These are phyloP conservation scores for Oryza australiensis DNA, from an alignment of 176 grass and related monocot species.

Conservation along the genomic window DNA sequence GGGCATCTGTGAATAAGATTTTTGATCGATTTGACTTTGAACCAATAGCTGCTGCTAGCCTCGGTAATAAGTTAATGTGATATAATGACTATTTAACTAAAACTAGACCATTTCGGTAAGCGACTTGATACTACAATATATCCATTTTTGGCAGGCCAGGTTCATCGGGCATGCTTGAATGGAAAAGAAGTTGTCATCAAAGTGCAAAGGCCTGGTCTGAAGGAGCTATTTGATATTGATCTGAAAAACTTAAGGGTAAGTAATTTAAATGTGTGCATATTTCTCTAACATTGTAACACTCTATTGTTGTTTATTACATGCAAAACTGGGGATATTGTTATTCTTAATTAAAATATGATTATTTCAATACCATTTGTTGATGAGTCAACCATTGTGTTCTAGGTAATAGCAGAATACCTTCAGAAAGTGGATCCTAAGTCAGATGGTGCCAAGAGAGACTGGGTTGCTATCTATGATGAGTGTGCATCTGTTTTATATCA, in stretches of 20 bases:
- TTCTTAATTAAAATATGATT: slow-evolving; percentile 10
- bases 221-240: slow-evolving; percentile 98
- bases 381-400: slow-evolving; percentile 38
- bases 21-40: slow-evolving; percentile 97
- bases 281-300: slow-evolving; percentile 4
- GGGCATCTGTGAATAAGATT: slow-evolving; percentile 65
- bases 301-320: not conserved
- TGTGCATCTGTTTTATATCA: slow-evolving; percentile 92
- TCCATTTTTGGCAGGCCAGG: slow-evolving; percentile 81
- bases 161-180: slow-evolving; percentile 87
- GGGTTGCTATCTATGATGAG: slow-evolving; percentile 99
- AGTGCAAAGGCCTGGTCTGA: slow-evolving; percentile 96
- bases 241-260: slow-evolving; percentile 93
- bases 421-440: slow-evolving; percentile 98
- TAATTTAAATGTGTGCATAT: slow-evolving; percentile 11
- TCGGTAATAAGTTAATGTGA: slow-evolving; percentile 58
- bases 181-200: slow-evolving; percentile 93
- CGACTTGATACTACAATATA: slow-evolving; percentile 42
- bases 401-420: slow-evolving; percentile 99
- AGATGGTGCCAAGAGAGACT: slow-evolving; percentile 98
- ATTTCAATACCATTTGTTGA: slow-evolving; percentile 31
- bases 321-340: not conserved
- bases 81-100: slow-evolving; percentile 14
- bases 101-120: slow-evolving; percentile 5
- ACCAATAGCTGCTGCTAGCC: slow-evolving; percentile 98